These are phyloP conservation scores for Trichoderma aggressivum DNA, from an alignment of 2,329 filamentous ascomycete species.

Conservation along the genomic window DNA sequence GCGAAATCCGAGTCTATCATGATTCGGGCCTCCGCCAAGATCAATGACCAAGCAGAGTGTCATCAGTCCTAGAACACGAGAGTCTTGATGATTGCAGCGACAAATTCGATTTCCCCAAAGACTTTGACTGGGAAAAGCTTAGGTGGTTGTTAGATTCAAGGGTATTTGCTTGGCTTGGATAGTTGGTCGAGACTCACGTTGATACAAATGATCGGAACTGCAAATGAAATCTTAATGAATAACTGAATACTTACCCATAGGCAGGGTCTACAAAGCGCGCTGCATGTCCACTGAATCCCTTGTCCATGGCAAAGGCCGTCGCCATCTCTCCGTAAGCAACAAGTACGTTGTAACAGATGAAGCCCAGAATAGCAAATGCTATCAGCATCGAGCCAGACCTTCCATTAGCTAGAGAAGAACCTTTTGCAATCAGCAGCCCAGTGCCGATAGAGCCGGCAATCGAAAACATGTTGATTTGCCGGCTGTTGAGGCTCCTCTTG, in stretches of 20 bases:
- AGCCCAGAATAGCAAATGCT: not conserved
- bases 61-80: not conserved
- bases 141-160: not conserved
- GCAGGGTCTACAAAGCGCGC: not conserved
- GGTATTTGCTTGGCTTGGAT: accelerated
- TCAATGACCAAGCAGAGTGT: not conserved
- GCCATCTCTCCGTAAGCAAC: not conserved
- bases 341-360: not conserved
- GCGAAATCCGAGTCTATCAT: not conserved
- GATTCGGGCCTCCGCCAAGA: not conserved
- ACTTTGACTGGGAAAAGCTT: not conserved
- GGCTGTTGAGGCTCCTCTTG: not conserved
- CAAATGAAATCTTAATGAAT: not conserved
- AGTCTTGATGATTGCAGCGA: not conserved
- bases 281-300: not conserved
- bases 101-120: not conserved
- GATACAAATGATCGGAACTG: not conserved
- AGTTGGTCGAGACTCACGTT: not conserved
- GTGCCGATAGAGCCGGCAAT: not conserved
- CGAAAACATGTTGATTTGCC: not conserved
- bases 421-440: not conserved
- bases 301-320: not conserved
- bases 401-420: not conserved
- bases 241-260: not conserved
- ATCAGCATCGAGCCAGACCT: not conserved